Percentiles rank a stretch among this genome's conserved stretches.
Evolutionary conservation across 768 basidiomycete genomes (phyloP).

Genomic region (Collybiopsis luxurians): DNA sequence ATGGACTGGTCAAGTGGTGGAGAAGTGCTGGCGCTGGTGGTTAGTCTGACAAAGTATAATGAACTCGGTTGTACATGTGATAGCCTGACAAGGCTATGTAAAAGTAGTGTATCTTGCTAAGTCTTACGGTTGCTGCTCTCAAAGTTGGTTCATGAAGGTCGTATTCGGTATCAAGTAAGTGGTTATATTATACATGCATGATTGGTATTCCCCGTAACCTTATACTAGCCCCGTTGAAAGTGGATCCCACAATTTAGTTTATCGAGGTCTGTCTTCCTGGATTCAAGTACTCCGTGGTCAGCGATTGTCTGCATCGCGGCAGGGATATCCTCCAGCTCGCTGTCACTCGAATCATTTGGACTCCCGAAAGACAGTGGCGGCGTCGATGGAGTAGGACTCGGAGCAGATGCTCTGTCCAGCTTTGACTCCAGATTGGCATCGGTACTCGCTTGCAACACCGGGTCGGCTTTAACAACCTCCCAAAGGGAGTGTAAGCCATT

Average conservation of each 20-base stretch:
- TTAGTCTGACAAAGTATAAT: background rate
- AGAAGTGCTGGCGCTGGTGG: slow-evolving; percentile 10
- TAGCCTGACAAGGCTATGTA: background rate
- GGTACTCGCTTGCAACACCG: background rate
- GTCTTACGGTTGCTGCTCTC: background rate
- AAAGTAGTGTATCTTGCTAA: background rate
- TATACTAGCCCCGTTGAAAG: no score
- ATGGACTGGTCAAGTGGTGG: slow-evolving; percentile 16
- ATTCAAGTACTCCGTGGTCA: no score
- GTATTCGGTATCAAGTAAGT: background rate
- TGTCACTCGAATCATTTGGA: background rate
- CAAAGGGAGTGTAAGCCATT: slow-evolving; percentile 19
- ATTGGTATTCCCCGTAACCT: no score
- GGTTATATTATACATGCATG: background rate
- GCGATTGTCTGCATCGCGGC: background rate
- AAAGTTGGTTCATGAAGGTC: background rate
- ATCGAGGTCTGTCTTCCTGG: background rate
- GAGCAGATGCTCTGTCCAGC: background rate
- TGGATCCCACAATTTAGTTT: no score
- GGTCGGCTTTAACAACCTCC: slow-evolving; percentile 8
- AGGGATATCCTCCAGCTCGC: background rate
- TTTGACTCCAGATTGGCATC: background rate
- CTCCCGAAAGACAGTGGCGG: background rate
- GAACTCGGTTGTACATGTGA: background rate
- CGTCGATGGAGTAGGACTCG: background rate